Evolutionary conservation across 1,284 basidiomycete genomes (phyloP).

Genomic region (Pascua guehoae): DNA sequence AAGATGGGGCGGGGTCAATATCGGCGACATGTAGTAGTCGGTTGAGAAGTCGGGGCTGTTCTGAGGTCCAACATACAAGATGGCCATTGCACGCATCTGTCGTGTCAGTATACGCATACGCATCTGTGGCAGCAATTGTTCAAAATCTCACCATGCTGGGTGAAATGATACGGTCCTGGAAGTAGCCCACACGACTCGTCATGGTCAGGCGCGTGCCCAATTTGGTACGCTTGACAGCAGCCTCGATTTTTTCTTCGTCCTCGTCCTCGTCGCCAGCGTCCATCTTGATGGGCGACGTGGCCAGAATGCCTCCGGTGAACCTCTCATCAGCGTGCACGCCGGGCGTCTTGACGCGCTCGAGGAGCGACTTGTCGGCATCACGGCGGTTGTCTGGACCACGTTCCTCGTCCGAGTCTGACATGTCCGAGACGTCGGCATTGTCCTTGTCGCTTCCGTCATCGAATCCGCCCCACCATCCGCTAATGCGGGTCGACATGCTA

Average conservation of each 20-base stretch:
- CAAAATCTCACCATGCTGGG: constrained; percentile 74
- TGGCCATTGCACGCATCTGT: constrained; percentile 97
- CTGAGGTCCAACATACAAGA: constrained; percentile 89
- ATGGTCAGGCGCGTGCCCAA: constrained; percentile 87
- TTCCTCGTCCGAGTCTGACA: constrained; percentile 16
- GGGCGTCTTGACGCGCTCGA: constrained; percentile 49
- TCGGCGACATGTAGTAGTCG: constrained; percentile 92
- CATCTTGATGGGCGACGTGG: neutral
- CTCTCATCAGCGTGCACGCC: constrained; percentile 18
- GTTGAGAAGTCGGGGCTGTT: constrained; percentile 88
- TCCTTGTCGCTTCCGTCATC: constrained; percentile 38
- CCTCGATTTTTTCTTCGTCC: constrained; percentile 10
- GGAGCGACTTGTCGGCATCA: constrained; percentile 51
- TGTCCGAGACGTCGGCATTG: constrained; percentile 9
- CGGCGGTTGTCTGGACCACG: constrained; percentile 19
- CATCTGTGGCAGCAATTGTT: neutral
- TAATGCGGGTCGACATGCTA: constrained; percentile 34
- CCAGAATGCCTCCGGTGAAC: constrained; percentile 15
- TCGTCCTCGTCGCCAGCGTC: neutral
- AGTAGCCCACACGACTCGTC: constrained; percentile 92
- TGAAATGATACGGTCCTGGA: constrained; percentile 85
- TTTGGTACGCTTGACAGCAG: constrained; percentile 31
- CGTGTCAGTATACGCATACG: constrained; percentile 7
- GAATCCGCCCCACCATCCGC: constrained; percentile 55
- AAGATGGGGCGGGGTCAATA: constrained; percentile 76